These are phyloP conservation scores for Saturnispora halmiae DNA, from an alignment of 805 yeast species.

Conservation along the genomic window DNA sequence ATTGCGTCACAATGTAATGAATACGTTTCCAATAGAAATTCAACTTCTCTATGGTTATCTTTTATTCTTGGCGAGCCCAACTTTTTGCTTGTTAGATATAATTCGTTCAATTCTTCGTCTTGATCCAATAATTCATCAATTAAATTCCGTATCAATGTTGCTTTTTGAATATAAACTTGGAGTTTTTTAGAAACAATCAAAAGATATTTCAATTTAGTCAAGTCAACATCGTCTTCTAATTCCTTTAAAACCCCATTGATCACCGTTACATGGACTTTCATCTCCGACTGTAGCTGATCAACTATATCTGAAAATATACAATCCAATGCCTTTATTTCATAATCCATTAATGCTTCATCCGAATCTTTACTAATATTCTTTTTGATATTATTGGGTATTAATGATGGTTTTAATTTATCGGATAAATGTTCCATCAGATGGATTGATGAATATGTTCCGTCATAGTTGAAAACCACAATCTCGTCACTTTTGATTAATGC, in stretches of 20 bases:
- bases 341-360: conserved; percentile 35
- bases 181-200: conserved; percentile 79
- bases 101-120: conserved; percentile 77
- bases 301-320: conserved; percentile 75
- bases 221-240: conserved; percentile 72
- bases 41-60: conserved; percentile 79
- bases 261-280: conserved; percentile 74
- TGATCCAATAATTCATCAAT: conserved; percentile 78
- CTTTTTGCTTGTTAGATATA: conserved; percentile 61
- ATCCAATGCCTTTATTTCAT: conserved; percentile 87
- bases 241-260: conserved; percentile 66
- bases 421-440: conserved; percentile 37
- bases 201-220: conserved; percentile 67
- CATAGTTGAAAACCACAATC: conserved; percentile 40
- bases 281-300: conserved; percentile 71
- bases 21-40: conserved; percentile 82
- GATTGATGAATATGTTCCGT: conserved; percentile 38
- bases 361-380: neutral
- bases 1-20: conserved; percentile 88
- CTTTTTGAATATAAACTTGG: conserved; percentile 76
- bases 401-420: conserved; percentile 30
- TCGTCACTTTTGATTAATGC: conserved; percentile 45
- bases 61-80: conserved; percentile 38
- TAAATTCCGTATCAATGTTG: conserved; percentile 69
- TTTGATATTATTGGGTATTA: neutral